These are phyloP conservation scores for Neurospora africana DNA, from an alignment of 495 filamentous ascomycete genomes.

Conservation along the genomic window DNA sequence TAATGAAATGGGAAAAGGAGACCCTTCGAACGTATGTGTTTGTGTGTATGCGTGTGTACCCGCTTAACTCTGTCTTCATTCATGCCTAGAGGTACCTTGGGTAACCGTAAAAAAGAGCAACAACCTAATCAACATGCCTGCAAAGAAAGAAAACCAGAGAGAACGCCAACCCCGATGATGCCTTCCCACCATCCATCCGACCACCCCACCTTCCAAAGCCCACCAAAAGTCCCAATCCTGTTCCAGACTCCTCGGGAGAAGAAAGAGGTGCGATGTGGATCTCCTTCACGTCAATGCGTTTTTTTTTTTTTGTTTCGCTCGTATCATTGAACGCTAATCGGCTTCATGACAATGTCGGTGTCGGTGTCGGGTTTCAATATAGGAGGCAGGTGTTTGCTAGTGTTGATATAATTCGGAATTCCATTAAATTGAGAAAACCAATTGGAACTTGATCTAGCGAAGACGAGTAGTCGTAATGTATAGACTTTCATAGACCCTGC, in stretches of 20 bases:
- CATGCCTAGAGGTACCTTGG: too few species aligned
- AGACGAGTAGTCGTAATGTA: neutral
- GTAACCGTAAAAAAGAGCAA: neutral
- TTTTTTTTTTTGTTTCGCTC: neutral
- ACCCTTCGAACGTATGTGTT: neutral
- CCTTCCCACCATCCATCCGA: neutral
- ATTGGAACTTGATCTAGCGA: neutral
- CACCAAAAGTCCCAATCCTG: neutral
- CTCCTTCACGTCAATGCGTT: neutral
- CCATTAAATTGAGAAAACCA: neutral
- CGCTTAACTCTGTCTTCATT: neutral
- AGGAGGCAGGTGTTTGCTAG: neutral
- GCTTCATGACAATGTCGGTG: neutral
- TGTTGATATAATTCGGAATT: neutral
- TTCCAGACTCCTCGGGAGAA: neutral
- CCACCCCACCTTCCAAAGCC: neutral
- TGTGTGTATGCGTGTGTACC: neutral
- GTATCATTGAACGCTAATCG: neutral
- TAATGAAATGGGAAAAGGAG: neutral
- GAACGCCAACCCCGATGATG: neutral
- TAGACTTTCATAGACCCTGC: neutral
- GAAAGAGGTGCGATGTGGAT: neutral
- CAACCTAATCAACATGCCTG: neutral
- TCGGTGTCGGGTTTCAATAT: neutral
- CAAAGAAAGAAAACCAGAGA: neutral